A percentile compares a stretch with the other conserved stretches of the same genome.
Evolutionary conservation across 768 basidiomycete species (phyloP).

Genomic region (Gloeophyllum trabeum): DNA sequence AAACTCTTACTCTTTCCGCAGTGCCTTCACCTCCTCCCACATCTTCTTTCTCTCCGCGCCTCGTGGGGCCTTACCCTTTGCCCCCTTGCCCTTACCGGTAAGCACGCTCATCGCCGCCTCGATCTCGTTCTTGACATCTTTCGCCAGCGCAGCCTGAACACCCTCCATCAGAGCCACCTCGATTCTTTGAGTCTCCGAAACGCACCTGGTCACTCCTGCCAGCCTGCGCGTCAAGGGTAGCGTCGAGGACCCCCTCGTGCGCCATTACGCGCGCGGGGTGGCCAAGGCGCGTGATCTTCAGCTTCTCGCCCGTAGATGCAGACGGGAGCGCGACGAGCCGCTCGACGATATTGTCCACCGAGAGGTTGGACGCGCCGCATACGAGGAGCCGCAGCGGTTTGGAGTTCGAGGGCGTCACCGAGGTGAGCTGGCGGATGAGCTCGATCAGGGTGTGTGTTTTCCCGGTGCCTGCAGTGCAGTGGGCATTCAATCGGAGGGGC

Average conservation of each 20-base stretch:
- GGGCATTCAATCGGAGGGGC: not conserved
- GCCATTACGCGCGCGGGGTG: constrained; percentile 92
- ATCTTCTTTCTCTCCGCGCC: constrained; percentile 70
- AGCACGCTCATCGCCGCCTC: constrained; percentile 55
- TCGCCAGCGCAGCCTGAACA: constrained; percentile 62
- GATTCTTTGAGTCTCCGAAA: not conserved
- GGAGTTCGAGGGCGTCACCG: constrained; percentile 30
- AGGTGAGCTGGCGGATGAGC: constrained; percentile 75
- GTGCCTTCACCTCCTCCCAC: constrained; percentile 78
- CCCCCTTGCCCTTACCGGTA: constrained; percentile 62
- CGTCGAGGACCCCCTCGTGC: constrained; percentile 49
- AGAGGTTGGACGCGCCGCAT: constrained; percentile 89
- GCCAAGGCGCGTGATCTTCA: constrained; percentile 80
- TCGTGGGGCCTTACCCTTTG: constrained; percentile 59
- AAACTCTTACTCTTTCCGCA: constrained; percentile 75
- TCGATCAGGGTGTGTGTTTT: constrained; percentile 96
- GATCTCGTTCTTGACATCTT: constrained; percentile 84
- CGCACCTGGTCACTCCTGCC: constrained; percentile 58
- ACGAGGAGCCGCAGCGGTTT: constrained; percentile 62
- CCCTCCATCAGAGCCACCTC: not conserved
- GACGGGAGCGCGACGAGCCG: constrained; percentile 58
- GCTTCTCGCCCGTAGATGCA: constrained; percentile 31
- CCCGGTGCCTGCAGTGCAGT: constrained; percentile 52
- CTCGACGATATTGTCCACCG: constrained; percentile 93
- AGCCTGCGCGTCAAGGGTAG: constrained; percentile 66